Base-by-base conservation (phyloP, 2,329 filamentous ascomycete species). In the Ceratocystis cubensis region DNA sequence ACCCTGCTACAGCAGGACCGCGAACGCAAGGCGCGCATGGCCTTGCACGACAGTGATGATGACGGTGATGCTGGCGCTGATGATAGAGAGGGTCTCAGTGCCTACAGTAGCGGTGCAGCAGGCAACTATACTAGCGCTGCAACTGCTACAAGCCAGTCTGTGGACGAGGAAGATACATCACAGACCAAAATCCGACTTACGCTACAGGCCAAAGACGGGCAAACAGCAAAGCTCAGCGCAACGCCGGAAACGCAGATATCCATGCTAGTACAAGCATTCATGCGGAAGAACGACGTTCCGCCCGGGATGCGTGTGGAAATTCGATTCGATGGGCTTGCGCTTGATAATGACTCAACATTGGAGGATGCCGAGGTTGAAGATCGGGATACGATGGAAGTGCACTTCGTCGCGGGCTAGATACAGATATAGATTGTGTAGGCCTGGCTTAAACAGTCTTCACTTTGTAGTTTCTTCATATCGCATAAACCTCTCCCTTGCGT, bases 341-440 rank as follows among this genome's bases (percentile, higher is more conserved):
- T 95, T 33, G 82, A 86, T 15, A 80, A 82, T 20, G 78, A 84
- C 1, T 76, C 78, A 37, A 82, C 80, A 1, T 79, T 94, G 59
- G 78, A 79, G 57, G 84, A 88, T 45, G 81, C 85, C 1, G 90
- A 91, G 20, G 83, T 96, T 50, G 84, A 84, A 59, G 88, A 95
- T 71, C 80, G 86, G 77, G 89, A 93, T 73, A 80, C 82, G 33
- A 77, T 96, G 44, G 90, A 96, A 74, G 88, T 94, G 25, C 80
- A 87, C 70, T 75, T 91, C 65, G 53, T 65, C 2, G 45, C 62
- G 10, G 22, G 7, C 7, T 50, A 63, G 15, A 7, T 20, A 46
- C 17, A 6, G 41, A 7, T n/a, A 25, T 83, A 80, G 10, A 61
- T 33, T 61, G 20, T 20, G 28, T n/a, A 46, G 45, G 56, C 10